Evolutionary conservation across 108 stramenopile genomes (phyloP).

Genomic region (Phaeodactylum tricornutum): DNA sequence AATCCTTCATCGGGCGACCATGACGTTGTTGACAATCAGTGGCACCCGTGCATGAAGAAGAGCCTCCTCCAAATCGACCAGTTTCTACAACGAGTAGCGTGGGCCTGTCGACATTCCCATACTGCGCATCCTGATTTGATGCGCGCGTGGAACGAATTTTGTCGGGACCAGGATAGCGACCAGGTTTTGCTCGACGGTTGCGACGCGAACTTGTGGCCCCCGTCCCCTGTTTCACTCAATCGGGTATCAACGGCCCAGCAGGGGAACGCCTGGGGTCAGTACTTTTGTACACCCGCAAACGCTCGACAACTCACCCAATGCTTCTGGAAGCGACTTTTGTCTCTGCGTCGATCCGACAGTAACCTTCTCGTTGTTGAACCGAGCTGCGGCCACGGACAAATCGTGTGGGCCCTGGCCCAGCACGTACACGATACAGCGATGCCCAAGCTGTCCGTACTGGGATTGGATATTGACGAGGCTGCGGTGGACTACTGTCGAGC

Average conservation of each 20-base stretch:
- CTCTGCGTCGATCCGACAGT: not conserved
- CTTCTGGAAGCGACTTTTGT: not conserved
- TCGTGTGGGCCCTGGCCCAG: slow-evolving; percentile 1
- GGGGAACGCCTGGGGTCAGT: slow-evolving; percentile 10
- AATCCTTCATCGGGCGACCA: not conserved
- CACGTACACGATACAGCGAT: not conserved
- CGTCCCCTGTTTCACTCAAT: too few species aligned
- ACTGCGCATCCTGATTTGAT: not conserved
- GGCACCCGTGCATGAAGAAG: slow-evolving; percentile 28
- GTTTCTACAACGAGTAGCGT: slow-evolving; percentile 10
- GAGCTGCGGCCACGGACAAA: slow-evolving; percentile 12
- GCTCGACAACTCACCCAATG: slow-evolving; percentile 6
- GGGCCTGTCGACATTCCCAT: too few species aligned
- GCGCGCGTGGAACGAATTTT: slow-evolving; percentile 22
- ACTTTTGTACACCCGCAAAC: slow-evolving; percentile 10
- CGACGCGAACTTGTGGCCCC: too few species aligned
- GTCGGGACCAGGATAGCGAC: slow-evolving; percentile 14
- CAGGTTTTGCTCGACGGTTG: too few species aligned
- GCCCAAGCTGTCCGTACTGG: not conserved
- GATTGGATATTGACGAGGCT: slow-evolving; percentile 3
- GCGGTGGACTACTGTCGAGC: not conserved
- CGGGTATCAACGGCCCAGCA: too few species aligned
- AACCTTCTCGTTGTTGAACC: slow-evolving; percentile 8
- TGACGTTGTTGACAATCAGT: not conserved
- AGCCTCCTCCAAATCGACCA: slow-evolving; percentile 25